A percentile compares a stretch with the other conserved stretches of the same genome.
Evolutionary conservation across 2,329 filamentous ascomycete genomes (phyloP).

Genomic region (Raffaelea albimanens): DNA sequence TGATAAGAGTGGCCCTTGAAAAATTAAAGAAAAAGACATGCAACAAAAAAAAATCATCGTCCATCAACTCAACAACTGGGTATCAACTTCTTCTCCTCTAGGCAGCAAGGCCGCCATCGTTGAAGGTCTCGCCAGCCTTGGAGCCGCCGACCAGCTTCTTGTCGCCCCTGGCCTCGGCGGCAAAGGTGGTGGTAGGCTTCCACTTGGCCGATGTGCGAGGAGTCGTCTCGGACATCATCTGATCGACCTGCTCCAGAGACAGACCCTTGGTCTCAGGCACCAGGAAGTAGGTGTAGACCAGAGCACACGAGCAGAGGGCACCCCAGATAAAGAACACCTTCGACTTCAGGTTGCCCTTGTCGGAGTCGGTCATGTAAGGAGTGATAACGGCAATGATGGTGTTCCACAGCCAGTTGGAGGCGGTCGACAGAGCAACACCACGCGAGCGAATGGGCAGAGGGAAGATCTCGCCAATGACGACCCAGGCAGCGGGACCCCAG

Average conservation of each 20-base stretch:
- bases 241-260: conserved; percentile 70
- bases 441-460: conserved; percentile 81
- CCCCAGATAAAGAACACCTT: conserved; percentile 73
- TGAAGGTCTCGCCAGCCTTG: not conserved
- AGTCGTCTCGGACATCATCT: conserved; percentile 81
- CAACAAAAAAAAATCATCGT: too few relatives aligned
- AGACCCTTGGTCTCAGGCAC: conserved; percentile 68
- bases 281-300: conserved; percentile 63
- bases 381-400: conserved; percentile 31
- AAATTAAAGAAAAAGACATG: too few relatives aligned
- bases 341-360: conserved; percentile 55
- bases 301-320: conserved; percentile 48
- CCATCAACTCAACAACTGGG: not conserved
- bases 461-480: conserved; percentile 84
- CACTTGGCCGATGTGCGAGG: conserved; percentile 69
- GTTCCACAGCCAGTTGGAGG: conserved; percentile 90
- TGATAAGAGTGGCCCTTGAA: too few relatives aligned
- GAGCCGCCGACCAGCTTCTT: not conserved
- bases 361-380: conserved; percentile 56
- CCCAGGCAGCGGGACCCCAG: conserved; percentile 76
- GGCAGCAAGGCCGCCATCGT: not conserved
- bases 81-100: too few relatives aligned
- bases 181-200: conserved; percentile 63
- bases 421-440: conserved; percentile 77
- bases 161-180: conserved; percentile 20